Evolutionary conservation across 2,329 filamentous ascomycete genomes (phyloP), one percentile per base, ranked within the genome.

Genomic region (Diaporthe batatas): DNA sequence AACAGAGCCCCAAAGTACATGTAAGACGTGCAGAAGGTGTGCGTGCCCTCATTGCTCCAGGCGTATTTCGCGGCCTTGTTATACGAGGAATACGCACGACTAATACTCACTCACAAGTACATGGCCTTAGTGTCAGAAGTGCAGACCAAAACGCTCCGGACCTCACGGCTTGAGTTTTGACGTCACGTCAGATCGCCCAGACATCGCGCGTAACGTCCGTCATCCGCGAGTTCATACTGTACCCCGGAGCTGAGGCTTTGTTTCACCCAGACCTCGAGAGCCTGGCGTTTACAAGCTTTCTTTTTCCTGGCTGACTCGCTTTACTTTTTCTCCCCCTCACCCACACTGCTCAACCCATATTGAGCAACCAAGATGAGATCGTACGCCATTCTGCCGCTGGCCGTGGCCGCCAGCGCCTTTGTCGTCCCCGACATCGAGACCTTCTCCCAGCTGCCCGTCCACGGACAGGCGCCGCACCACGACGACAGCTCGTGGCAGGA

Each of bases 341-440:
- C 3, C 12, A 51, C 5, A 44, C 16, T 18, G 42, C 36, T 36
- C 23, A 29, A 34, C 8, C 34, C 18, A 12, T 18, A 16, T 58
- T 29, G 65, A 53, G 44, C 29, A 6, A 36, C 47, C 44, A 73
- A 23, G n/a, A 78, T 78, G 77, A 78, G 75, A 73, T 75, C 76
- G 25, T 58, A 39, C 25, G 59, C 55, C 21, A 55, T 74, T 32
- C 25, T 76, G 23, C 72, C 72, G 11, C 73, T 78, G 25, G 76
- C 75, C 10, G 75, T 73, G 21, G 68, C 73, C 25, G 77, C 77
- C 42, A 65, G 72, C 32, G 77, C 77, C 39, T 75, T 78, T 25
- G 76, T 77, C 65, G 42, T 78, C 44, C 77, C 77, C 2, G 75
- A 77, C 68, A 29, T 72, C 11, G 47, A 71, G 44, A 39, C 75